Evolutionary conservation across 257 asterid species (phyloP).

Genomic region (Fraxinus cuspidata): DNA sequence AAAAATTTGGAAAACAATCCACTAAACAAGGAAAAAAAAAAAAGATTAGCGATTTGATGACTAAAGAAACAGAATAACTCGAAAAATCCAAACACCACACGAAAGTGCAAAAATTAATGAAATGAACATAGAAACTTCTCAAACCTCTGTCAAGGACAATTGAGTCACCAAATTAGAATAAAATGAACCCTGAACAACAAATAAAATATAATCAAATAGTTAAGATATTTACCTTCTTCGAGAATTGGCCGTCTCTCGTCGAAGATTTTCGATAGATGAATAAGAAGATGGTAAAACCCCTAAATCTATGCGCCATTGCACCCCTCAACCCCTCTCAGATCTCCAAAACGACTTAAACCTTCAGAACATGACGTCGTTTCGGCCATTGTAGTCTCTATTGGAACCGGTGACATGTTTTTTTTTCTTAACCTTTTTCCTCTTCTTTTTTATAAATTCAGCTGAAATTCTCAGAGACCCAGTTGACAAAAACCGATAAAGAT

Average conservation of each 20-base stretch:
- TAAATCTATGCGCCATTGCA: slow-evolving; percentile 91
- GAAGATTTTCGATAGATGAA: slow-evolving; percentile 74
- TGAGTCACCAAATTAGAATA: neutral
- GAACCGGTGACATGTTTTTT: slow-evolving; percentile 19
- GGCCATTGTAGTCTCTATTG: slow-evolving; percentile 33
- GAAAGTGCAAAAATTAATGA: neutral
- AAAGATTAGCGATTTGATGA: neutral
- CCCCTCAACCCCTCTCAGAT: slow-evolving; percentile 96
- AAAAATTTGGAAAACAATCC: neutral
- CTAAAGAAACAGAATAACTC: neutral
- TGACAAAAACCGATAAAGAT: slow-evolving; percentile 1
- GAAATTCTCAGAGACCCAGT: slow-evolving; percentile 18
- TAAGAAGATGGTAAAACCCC: slow-evolving; percentile 81
- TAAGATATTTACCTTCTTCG: slow-evolving; percentile 71
- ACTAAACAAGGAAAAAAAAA: neutral
- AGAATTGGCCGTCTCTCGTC: slow-evolving; percentile 82
- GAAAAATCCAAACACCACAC: neutral
- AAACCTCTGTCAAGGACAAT: neutral
- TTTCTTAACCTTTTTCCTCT: neutral
- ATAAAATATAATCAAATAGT: neutral
- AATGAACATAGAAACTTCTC: neutral
- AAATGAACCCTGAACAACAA: neutral
- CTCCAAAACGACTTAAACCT: slow-evolving; percentile 44
- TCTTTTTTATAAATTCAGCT: slow-evolving; percentile 21
- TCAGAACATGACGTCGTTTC: slow-evolving; percentile 42